phyloP scores from a whole-genome alignment of 805 yeast species.

The Candida gorgasii region DNA sequence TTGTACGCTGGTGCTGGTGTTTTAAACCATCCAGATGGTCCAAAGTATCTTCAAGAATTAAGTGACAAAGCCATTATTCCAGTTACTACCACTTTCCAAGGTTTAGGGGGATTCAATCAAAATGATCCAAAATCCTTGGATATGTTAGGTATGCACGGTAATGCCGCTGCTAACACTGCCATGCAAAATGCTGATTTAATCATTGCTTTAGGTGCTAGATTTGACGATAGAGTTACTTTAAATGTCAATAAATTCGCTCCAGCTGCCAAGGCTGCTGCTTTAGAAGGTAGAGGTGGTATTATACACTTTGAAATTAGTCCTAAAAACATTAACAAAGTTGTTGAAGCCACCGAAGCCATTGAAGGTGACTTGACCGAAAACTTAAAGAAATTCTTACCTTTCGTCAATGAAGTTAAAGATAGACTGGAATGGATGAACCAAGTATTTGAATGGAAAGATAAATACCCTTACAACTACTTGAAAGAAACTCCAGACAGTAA shows the following conservation, averaged over 20 bases:
- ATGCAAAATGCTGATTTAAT: constrained; percentile 92
- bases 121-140: constrained; percentile 85
- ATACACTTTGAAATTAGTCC: constrained; percentile 95
- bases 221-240: constrained; percentile 97
- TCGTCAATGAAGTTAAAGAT: constrained; percentile 58
- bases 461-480: constrained; percentile 84
- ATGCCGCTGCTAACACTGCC: constrained; percentile 91
- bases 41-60: constrained; percentile 73
- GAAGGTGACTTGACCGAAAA: constrained; percentile 93
- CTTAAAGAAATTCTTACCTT: constrained; percentile 70
- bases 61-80: constrained; percentile 92
- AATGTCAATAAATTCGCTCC: constrained; percentile 89
- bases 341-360: constrained; percentile 91
- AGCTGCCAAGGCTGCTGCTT: constrained; percentile 84
- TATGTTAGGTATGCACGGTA: constrained; percentile 99
- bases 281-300: constrained; percentile 90
- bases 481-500: constrained; percentile 74
- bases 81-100: constrained; percentile 94
- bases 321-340: constrained; percentile 96
- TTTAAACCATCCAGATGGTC: constrained; percentile 77
- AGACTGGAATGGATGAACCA: constrained; percentile 80
- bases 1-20: constrained; percentile 93
- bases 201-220: constrained; percentile 94
- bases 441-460: constrained; percentile 78
- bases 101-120: constrained; percentile 93